Base-by-base conservation (phyloP, 768 basidiomycete genomes). In the Royoungia palumana region DNA sequence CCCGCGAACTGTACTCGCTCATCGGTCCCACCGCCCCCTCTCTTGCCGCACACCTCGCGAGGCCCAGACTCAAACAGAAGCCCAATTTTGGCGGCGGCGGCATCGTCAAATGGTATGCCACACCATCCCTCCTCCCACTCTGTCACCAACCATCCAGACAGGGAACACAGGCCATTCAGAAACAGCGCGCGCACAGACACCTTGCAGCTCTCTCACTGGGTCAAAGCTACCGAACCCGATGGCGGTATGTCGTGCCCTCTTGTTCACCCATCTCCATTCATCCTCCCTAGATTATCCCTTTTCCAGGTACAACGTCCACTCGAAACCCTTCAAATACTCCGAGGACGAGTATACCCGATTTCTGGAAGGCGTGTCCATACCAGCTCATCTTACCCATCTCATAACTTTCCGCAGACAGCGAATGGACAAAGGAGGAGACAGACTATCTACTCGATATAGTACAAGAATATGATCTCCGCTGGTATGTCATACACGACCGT, bases 21-120 rank as follows among this genome's bases (percentile, higher is more conserved):
- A 97, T 99, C 56, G 95, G 95, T n/a, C 84, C 91, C 51, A 88
- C 90, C 41, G 87, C 88, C 11, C 94, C 95, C 0, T 83, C 87
- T 2, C 77, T 98, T 41, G 86, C 84, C 0, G 80, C 88, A 28
- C 85, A 89, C 57, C 77, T 85, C 50, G 77, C 85, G 22, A 89
- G 90, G 64, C 89, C 90, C 30, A 82, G 84, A 46, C 78, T 94
- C 49, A 94, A 94, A 63, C 87, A 92, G 68, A 87, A 90, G 55
- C 90, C 91, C 4, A 87, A 83, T 53, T 72, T 89, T 20, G 83
- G 83, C 36, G 75, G 77, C 10, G 74, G 75, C 5, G 73, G 75
- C 3, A 81, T 77, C 47, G 78, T 80, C 5, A 89, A 83, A 71
- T 95, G 94, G 94, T 88, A 42, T 30, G 65, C 34, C 24, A 9